Evolutionary conservation across 2,329 filamentous ascomycete genomes (phyloP), one percentile per base, ranked within the genome.

Genomic region (Tolypocladium endophyticum): DNA sequence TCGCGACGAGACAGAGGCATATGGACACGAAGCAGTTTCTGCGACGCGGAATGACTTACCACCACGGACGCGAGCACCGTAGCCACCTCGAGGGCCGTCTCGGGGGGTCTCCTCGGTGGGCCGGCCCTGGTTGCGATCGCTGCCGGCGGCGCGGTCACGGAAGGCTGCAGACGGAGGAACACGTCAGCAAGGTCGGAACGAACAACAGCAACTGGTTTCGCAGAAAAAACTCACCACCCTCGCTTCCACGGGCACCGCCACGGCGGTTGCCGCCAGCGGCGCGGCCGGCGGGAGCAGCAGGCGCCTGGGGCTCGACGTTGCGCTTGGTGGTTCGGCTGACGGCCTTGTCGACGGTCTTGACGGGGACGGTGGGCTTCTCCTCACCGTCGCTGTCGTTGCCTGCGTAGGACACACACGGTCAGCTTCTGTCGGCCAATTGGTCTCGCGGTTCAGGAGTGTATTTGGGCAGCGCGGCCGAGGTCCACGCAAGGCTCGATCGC

Each of bases 301-400:
- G 86, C 70, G 85, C 83, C 74, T 91, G 86, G 74, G 86, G 85
- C 73, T 89, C 87, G 73, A 84, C 88, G 79, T 93, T 92, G 81
- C 91, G 90, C 88, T 97, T 97, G 74, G 75, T 78, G 66, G 84
- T 83, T 76, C 91, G 87, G 71, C 85, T 80, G 67, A 81, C 77
- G 67, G 86, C 84, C 86, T 94, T 96, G 77, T 96, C 91, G 74
- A 94, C 84, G 75, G 90, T 89, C 85, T 91, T 94, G 71, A 90
- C 87, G 71, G 92, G 92, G 74, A 88, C 87, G 71, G 87, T 86
- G 78, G 87, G 86, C 79, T 93, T 90, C 74, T 78, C 77, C 73
- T 84, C 84, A 72, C 81, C 82, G 72, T 74, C 73, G 62, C 81
- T 79, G 75, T 84, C 82, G 75, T 84, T 84, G 75, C 85, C 85